Base-by-base conservation (phyloP, 495 filamentous ascomycete genomes). In the Ramalina peruviana region DNA sequence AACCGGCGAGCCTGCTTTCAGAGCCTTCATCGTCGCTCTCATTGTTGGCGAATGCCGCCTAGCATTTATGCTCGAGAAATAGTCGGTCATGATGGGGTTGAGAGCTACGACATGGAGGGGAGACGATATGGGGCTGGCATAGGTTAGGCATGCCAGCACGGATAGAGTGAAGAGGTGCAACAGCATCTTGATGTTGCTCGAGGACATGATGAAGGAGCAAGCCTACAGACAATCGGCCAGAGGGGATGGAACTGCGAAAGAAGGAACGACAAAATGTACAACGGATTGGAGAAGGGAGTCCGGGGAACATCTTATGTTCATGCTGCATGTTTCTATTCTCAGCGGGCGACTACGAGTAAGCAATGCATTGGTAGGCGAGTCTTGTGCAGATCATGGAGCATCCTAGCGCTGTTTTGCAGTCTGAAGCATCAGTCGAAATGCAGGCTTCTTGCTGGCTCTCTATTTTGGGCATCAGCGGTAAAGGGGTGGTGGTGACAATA, bases 401-500 rank as follows among this genome's bases (percentile, higher is more conserved):
- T 33, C 30, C 12, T 13, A 1, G 7, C 30, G 30, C 30, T 33
- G 30, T 33, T 33, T 33, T 6, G 30, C 30, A 33, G 30, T 13
- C 3, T 33, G 30, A 33, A 33, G 30, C 9, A 33, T 33, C 30
- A 6, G 30, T 33, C 7, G 30, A 33, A 23, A 41, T 17, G 40
- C 40, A 17, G 40, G 40, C 17, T 19, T 19, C 6, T 48, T 27
- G 45, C 45, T 48, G 45, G 45, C 37, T 37, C 45, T 36, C 45
- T 48, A 48, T 48, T 48, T 48, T 48, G 26, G 27, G 45, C n/a
- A 27, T 48, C 45, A 48, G 45, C 45, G 45, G 45, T 48, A 48
- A 48, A 36, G 5, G 26, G 45, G 45, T 11, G 9, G 30, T 33
- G 30, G 30, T 33, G 30, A 25, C 23, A 4, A 25, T 25, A 4